Conservation (phyloP, 345 rosid species). For the Anastatica hierochuntica region DNA sequence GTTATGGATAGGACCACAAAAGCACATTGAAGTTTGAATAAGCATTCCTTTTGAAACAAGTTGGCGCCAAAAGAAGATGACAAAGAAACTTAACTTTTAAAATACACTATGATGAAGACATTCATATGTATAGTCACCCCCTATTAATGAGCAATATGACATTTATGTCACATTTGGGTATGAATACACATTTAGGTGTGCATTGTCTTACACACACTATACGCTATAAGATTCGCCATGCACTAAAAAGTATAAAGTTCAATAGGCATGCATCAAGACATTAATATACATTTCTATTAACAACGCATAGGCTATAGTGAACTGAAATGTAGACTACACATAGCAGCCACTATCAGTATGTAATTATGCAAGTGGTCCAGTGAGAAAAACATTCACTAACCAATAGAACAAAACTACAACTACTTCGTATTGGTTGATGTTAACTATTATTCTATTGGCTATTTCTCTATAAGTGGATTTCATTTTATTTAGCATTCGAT, state of each 20-base stretch:
- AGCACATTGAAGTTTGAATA: conserved; percentile 7
- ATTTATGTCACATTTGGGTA: background rate
- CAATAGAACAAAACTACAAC: conserved; percentile 1
- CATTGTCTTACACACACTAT: conserved; percentile 9
- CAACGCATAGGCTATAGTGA: conserved; percentile 1
- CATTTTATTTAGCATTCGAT: background rate
- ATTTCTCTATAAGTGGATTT: background rate
- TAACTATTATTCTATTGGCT: too few species aligned
- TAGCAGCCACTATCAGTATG: conserved; percentile 7
- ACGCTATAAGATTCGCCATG: conserved; percentile 5
- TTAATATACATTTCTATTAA: background rate
- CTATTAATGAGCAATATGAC: conserved; percentile 23
- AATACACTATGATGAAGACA: conserved; percentile 5
- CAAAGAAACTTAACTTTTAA: background rate
- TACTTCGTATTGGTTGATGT: too few species aligned
- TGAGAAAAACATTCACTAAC: background rate
- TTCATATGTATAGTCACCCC: conserved; percentile 11
- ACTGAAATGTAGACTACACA: conserved; percentile 1
- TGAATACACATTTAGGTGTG: conserved; percentile 12
- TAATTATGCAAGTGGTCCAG: conserved; percentile 14
- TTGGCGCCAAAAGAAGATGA: conserved; percentile 11
- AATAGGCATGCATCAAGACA: conserved; percentile 11
- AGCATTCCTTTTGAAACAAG: conserved; percentile 12
- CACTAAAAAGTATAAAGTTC: conserved; percentile 6
- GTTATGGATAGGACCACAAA: conserved; percentile 19